Percentiles rank a stretch among this genome's conserved stretches.
Evolutionary conservation across 1,139 yeast genomes (phyloP).

Genomic region (Suhomyces maxii): DNA sequence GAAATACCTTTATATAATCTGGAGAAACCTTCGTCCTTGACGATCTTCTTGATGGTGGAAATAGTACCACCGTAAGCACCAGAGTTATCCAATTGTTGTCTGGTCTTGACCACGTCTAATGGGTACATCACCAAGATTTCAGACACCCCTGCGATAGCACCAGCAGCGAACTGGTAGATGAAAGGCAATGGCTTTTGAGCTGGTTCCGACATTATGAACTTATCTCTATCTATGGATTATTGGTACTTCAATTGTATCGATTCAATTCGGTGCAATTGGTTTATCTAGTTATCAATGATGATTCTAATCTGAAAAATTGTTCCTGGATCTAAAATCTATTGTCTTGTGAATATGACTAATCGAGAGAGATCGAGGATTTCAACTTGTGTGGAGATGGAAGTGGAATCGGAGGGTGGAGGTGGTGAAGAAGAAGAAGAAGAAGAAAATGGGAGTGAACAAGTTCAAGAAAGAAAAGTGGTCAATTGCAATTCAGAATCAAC

Average conservation of each 20-base stretch:
- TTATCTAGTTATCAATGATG: neutral
- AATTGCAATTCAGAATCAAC: neutral
- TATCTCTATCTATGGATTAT: conserved; percentile 7
- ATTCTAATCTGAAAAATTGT: neutral
- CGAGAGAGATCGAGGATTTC: neutral
- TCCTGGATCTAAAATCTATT: neutral
- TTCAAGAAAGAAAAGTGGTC: neutral
- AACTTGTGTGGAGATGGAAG: neutral
- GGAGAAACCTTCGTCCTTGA: conserved; percentile 79
- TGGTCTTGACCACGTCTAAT: conserved; percentile 93
- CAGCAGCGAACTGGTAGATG: conserved; percentile 85
- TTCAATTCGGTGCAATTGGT: neutral
- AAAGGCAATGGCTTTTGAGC: conserved; percentile 64
- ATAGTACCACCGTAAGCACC: conserved; percentile 78
- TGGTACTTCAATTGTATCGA: neutral
- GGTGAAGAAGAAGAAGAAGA: too few relatives aligned
- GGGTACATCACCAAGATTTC: conserved; percentile 98
- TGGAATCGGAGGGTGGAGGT: too few relatives aligned
- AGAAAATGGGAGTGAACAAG: neutral
- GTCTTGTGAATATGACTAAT: neutral
- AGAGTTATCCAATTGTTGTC: conserved; percentile 83
- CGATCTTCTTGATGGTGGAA: conserved; percentile 79
- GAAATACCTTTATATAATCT: conserved; percentile 89
- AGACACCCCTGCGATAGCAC: conserved; percentile 97
- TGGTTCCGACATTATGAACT: conserved; percentile 24